Percentiles rank a stretch among this genome's conserved stretches.
These are phyloP conservation scores for Fusarium anguioides DNA, from an alignment of 2,329 filamentous ascomycete genomes.

Conservation along the genomic window DNA sequence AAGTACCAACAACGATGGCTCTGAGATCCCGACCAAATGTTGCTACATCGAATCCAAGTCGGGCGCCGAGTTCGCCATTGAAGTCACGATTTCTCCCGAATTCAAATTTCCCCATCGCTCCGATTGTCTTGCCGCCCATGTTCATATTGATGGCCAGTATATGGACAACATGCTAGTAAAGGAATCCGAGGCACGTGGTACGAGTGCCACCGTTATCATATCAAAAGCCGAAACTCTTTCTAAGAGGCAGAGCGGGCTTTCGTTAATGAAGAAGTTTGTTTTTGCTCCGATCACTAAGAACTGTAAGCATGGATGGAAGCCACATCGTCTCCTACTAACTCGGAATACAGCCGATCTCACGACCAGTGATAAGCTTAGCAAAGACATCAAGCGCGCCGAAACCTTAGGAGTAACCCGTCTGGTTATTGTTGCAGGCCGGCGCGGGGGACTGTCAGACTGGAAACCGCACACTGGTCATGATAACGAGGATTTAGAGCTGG, in stretches of 20 bases:
- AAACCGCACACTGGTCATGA: too few relatives aligned
- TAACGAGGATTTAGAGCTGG: background rate
- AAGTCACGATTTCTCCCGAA: background rate
- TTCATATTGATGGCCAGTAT: constrained; percentile 31
- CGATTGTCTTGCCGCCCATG: fast-evolving
- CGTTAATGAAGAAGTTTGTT: background rate
- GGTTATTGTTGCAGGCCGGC: fast-evolving
- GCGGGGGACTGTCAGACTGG: fast-evolving
- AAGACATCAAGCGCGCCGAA: background rate
- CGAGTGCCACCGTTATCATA: background rate
- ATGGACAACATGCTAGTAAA: fast-evolving
- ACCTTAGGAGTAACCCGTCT: constrained; percentile 35
- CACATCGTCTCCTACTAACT: background rate
- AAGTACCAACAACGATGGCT: background rate
- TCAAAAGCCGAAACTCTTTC: background rate
- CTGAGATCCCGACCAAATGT: background rate
- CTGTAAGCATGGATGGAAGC: background rate
- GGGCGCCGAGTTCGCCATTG: constrained; percentile 30
- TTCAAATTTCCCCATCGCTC: background rate
- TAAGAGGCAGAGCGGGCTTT: background rate
- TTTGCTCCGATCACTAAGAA: constrained; percentile 30
- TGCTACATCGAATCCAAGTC: constrained; percentile 44
- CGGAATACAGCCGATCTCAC: background rate
- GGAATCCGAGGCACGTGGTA: too few relatives aligned
- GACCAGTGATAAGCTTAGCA: background rate